These are phyloP conservation scores for Chloris gayana DNA, from an alignment of 176 grass and related monocot species.

Conservation along the genomic window DNA sequence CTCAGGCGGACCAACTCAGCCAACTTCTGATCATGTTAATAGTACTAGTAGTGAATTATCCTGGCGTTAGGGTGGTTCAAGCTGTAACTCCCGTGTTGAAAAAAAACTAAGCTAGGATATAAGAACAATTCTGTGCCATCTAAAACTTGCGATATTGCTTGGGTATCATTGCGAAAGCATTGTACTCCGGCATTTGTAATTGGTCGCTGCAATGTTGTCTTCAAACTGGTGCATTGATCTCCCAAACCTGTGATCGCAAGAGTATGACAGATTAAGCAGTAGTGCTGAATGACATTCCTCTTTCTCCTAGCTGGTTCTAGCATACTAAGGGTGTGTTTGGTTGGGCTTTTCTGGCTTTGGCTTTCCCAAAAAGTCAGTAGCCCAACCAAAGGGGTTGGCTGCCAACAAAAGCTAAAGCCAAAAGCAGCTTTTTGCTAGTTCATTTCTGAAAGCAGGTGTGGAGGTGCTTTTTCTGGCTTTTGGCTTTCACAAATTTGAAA, in stretches of 20 bases:
- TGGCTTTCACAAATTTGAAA: no score
- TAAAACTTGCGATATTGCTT: conserved; percentile 34
- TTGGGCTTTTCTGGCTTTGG: no score
- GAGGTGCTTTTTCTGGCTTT: no score
- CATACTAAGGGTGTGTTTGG: no score
- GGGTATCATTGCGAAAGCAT: conserved; percentile 19
- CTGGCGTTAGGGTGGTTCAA: conserved; percentile 25
- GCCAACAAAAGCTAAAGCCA: no score
- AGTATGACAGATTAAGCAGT: conserved; percentile 10
- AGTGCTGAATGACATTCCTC: neutral
- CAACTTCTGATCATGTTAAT: conserved; percentile 66
- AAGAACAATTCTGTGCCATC: conserved; percentile 41
- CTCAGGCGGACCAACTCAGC: conserved; percentile 76
- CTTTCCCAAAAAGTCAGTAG: no score
- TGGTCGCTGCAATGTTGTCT: neutral
- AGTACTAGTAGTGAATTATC: neutral
- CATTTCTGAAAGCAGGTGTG: no score
- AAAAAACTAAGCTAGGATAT: conserved; percentile 42
- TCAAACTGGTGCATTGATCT: conserved; percentile 16
- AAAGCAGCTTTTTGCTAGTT: no score
- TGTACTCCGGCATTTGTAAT: conserved; percentile 13
- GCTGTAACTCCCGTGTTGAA: conserved; percentile 36
- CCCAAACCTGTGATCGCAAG: conserved; percentile 33
- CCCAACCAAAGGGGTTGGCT: no score
- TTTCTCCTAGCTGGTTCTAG: neutral